phyloP scores from a whole-genome alignment of 345 rosid species.

The Acer negundo region DNA sequence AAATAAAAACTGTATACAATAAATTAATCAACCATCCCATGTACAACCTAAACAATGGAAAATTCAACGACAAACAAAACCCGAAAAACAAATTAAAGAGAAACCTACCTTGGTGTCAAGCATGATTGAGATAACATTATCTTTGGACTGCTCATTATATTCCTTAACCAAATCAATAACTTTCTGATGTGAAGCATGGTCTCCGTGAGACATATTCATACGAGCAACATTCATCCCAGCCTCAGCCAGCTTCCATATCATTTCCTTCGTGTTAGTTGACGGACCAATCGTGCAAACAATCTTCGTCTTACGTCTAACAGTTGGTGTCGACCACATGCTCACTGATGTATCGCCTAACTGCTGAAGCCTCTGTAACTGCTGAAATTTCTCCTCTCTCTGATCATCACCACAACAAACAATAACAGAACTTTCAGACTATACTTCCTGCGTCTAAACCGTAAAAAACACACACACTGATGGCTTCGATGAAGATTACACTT shows the following conservation, averaged over 20 bases:
- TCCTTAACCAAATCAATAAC: conserved; percentile 97
- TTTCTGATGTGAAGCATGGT: conserved; percentile 96
- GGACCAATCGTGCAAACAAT: conserved; percentile 99
- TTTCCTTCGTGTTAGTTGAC: conserved; percentile 84
- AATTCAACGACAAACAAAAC: not conserved
- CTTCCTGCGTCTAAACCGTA: conserved; percentile 7
- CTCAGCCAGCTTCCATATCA: conserved; percentile 99
- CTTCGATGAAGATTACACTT: not conserved
- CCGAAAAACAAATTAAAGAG: conserved; percentile 11
- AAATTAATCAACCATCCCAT: too few relatives aligned
- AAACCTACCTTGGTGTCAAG: conserved; percentile 88
- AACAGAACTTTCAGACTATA: not conserved
- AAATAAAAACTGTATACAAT: not conserved
- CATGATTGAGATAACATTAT: conserved; percentile 93
- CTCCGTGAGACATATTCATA: conserved; percentile 98
- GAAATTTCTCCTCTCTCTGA: conserved; percentile 55
- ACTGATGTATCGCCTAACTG: conserved; percentile 60
- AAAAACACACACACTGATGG: too few relatives aligned
- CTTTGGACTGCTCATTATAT: conserved; percentile 86
- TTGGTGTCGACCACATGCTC: conserved; percentile 86
- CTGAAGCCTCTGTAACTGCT: conserved; percentile 51
- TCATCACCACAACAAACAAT: conserved; percentile 14
- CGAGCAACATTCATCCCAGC: conserved; percentile 99
- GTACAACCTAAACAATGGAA: too few relatives aligned
- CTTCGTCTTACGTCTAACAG: conserved; percentile 87